Conservation (phyloP, 345 rosid genomes). For the Draba incana region DNA sequence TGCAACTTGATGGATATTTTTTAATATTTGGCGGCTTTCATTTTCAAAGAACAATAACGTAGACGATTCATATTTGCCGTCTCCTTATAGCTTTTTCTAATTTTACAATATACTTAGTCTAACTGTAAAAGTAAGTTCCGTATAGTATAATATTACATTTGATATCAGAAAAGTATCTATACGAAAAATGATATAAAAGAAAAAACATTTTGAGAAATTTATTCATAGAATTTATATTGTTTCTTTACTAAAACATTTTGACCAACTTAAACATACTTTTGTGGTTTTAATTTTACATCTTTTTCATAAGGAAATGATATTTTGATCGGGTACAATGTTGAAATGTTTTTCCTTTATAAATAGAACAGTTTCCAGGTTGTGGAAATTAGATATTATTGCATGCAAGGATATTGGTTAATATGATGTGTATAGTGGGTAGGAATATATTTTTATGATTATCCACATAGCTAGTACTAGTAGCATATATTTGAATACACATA, state of each 20-base stretch:
- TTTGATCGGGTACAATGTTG: neutral
- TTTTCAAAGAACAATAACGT: constrained; percentile 30
- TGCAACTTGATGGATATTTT: constrained; percentile 33
- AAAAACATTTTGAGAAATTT: no score
- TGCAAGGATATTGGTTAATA: constrained; percentile 1
- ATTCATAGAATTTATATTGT: no score
- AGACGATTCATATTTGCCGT: constrained; percentile 38
- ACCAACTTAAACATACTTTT: no score
- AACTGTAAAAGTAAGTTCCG: neutral
- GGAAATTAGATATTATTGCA: neutral
- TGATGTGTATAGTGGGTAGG: constrained; percentile 20
- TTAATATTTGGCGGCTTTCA: constrained; percentile 42
- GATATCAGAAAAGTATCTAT: no score
- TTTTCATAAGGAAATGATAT: neutral
- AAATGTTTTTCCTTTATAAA: neutral
- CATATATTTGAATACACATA: neutral
- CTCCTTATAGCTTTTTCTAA: constrained; percentile 16
- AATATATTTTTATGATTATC: neutral
- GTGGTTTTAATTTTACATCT: no score
- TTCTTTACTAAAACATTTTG: no score
- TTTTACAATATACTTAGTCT: neutral
- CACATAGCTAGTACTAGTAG: neutral
- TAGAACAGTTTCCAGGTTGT: no score
- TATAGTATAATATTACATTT: no score
- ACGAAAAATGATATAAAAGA: no score